A percentile compares a stretch with the other conserved stretches of the same genome.
Evolutionary conservation across 1,284 basidiomycete genomes (phyloP).

Genomic region (Pseudozyma hubeiensis): DNA sequence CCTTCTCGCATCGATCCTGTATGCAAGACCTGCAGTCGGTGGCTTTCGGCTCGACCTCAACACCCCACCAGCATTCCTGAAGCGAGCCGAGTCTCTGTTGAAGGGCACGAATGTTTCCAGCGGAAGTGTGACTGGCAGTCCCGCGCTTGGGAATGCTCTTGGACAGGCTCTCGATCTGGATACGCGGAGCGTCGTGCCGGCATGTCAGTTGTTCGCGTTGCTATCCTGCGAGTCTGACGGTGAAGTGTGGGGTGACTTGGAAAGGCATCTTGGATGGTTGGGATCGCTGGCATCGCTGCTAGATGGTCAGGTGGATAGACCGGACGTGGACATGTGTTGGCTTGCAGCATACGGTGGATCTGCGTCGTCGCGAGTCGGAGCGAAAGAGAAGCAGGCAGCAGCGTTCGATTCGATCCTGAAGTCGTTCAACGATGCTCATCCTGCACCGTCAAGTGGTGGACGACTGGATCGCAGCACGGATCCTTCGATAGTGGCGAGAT

Average conservation of each 20-base stretch:
- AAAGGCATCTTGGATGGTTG: slow-evolving; percentile 25
- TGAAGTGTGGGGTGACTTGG: background rate
- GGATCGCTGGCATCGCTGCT: slow-evolving; percentile 8
- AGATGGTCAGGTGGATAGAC: background rate
- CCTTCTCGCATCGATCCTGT: slow-evolving; percentile 13
- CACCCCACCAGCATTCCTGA: background rate
- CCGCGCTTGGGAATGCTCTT: slow-evolving; percentile 2
- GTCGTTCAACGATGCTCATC: slow-evolving; percentile 9
- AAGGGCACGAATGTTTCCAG: background rate
- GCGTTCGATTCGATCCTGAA: slow-evolving; percentile 9
- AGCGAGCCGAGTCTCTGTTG: slow-evolving; percentile 5
- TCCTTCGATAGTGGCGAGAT: slow-evolving; percentile 5
- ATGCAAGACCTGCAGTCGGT: slow-evolving; percentile 36
- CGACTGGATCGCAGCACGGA: background rate
- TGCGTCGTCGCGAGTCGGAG: background rate
- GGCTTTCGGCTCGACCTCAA: slow-evolving; percentile 17
- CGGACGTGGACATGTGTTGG: slow-evolving; percentile 30
- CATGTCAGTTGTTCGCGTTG: slow-evolving; percentile 28
- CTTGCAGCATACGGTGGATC: slow-evolving; percentile 34
- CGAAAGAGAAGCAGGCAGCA: slow-evolving; percentile 5
- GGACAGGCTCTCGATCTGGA: slow-evolving; percentile 9
- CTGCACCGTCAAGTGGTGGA: slow-evolving; percentile 9
- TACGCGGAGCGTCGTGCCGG: slow-evolving; percentile 13
- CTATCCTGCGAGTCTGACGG: background rate
- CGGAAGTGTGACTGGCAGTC: background rate